A percentile compares a stretch with the other conserved stretches of the same genome.
Conservation (phyloP, 2,329 filamentous ascomycete species). For the Aspergillus texensis region DNA sequence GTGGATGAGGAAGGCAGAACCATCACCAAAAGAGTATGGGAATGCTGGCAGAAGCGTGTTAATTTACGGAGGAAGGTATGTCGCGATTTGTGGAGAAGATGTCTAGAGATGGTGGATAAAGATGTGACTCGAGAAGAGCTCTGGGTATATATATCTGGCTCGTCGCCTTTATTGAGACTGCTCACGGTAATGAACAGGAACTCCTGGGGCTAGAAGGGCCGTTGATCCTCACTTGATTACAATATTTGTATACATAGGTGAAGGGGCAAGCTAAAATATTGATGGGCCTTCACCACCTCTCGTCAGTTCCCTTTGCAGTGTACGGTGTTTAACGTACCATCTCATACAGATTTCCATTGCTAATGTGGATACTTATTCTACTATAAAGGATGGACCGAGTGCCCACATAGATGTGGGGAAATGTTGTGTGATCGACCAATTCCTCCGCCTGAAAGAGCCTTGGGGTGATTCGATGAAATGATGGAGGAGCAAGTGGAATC, state of each 20-base stretch:
- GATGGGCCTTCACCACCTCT: not conserved
- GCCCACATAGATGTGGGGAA: not conserved
- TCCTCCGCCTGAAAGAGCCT: not conserved
- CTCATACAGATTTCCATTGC: not conserved
- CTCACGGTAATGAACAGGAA: conserved; percentile 28
- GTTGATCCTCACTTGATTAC: conserved; percentile 10
- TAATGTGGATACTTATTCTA: not conserved
- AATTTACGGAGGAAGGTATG: conserved; percentile 52
- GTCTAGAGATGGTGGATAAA: conserved; percentile 52
- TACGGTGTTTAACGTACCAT: not conserved
- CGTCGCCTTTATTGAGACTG: not conserved
- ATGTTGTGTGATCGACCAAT: not conserved
- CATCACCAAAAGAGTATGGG: conserved; percentile 50
- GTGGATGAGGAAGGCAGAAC: conserved; percentile 54
- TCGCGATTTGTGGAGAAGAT: conserved; percentile 53
- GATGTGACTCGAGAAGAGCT: conserved; percentile 51
- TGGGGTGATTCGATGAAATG: not conserved
- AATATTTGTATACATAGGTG: not conserved
- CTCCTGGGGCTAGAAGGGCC: conserved; percentile 41
- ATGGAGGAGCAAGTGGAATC: not conserved
- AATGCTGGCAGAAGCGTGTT: conserved; percentile 46
- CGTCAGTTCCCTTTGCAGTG: not conserved
- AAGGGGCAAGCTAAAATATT: not conserved
- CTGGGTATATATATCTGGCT: conserved; percentile 45
- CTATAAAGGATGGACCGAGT: not conserved